These are phyloP conservation scores for Hirsutella rhossiliensis DNA, from an alignment of 2,329 filamentous ascomycete genomes.

Conservation along the genomic window DNA sequence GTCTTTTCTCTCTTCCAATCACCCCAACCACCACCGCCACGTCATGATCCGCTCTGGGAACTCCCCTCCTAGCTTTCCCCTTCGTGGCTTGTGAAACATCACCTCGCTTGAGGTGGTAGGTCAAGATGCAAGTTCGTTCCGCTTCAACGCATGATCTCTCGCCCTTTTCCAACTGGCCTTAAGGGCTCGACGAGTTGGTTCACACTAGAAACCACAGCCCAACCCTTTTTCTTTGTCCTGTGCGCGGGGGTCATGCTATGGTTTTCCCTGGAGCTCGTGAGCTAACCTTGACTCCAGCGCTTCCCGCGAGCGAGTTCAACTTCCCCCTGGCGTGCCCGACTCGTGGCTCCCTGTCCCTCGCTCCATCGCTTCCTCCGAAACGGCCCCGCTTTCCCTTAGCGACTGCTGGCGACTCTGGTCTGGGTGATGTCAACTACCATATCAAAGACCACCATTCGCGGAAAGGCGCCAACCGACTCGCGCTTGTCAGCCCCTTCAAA, in stretches of 20 bases:
- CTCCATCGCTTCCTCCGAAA: constrained; percentile 4
- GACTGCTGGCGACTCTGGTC: neutral
- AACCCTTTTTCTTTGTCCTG: neutral
- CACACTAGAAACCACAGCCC: too few species aligned
- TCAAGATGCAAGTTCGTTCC: too few species aligned
- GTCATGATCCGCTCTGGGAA: too few species aligned
- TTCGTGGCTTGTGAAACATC: too few species aligned
- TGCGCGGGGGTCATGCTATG: constrained; percentile 9
- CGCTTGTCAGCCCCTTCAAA: constrained; percentile 19
- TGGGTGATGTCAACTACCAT: neutral
- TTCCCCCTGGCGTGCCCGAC: constrained; percentile 5
- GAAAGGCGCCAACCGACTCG: neutral
- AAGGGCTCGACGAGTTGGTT: too few species aligned
- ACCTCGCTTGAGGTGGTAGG: too few species aligned
- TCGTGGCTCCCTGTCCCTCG: neutral
- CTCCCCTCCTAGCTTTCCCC: too few species aligned
- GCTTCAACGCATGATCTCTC: too few species aligned
- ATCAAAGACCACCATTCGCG: neutral
- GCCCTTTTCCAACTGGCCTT: too few species aligned
- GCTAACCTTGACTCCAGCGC: constrained; percentile 17
- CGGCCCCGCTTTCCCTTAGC: constrained; percentile 9
- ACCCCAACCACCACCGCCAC: too few species aligned
- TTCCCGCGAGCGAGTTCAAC: constrained; percentile 9
- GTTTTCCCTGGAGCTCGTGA: constrained; percentile 11
- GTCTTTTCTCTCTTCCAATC: too few species aligned